Conservation (phyloP, 2,329 filamentous ascomycete species). For the Ophiostoma ulmi region DNA sequence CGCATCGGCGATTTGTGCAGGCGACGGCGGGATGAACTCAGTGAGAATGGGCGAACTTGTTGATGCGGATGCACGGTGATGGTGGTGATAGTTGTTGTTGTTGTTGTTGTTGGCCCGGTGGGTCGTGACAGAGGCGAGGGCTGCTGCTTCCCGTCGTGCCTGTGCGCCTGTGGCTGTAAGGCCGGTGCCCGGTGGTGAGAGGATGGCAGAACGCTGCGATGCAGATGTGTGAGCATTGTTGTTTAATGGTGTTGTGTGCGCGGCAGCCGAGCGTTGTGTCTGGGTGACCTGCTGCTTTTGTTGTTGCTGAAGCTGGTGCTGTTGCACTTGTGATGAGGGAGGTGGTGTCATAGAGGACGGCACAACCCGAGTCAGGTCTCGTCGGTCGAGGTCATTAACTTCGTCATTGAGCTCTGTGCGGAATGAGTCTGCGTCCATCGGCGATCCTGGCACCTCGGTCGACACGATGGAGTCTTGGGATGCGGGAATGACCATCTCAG, state of each 20-base stretch:
- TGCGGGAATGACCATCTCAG: conserved; percentile 32
- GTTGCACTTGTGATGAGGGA: conserved; percentile 41
- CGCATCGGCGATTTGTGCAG: conserved; percentile 49
- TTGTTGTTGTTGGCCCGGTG: background rate
- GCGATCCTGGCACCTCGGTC: conserved; percentile 52
- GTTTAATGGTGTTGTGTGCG: conserved; percentile 14
- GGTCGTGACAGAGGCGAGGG: background rate
- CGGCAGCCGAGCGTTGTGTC: background rate
- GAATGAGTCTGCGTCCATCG: conserved; percentile 48
- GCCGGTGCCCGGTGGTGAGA: conserved; percentile 51
- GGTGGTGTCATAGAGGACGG: conserved; percentile 56
- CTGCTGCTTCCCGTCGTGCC: conserved; percentile 25
- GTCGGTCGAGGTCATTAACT: conserved; percentile 43
- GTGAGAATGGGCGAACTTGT: conserved; percentile 25
- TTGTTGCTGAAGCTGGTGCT: conserved; percentile 7
- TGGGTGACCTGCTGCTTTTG: conserved; percentile 14
- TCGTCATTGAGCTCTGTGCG: conserved; percentile 48
- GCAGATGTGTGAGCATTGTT: conserved; percentile 33
- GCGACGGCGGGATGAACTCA: conserved; percentile 46
- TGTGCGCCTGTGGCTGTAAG: conserved; percentile 35
- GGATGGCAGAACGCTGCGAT: conserved; percentile 45
- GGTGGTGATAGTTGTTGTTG: background rate
- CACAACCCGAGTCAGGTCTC: conserved; percentile 42
- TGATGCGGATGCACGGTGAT: conserved; percentile 3
- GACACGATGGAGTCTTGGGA: conserved; percentile 54